Conservation (phyloP, 805 yeast species). For the Jamesozyma spencerorum region DNA sequence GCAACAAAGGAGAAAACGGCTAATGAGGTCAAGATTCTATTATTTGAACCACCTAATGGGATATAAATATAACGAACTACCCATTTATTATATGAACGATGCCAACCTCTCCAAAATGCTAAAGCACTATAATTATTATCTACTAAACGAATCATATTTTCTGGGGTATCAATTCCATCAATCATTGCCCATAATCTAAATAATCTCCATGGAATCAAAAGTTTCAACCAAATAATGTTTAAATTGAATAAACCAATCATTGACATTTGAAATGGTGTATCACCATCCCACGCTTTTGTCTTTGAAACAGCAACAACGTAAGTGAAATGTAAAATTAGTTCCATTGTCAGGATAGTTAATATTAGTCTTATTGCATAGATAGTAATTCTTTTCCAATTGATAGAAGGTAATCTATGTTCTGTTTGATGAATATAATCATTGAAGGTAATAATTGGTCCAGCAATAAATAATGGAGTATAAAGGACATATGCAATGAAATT, state of each 20-base stretch:
- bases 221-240: constrained; percentile 85
- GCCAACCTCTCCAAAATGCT: constrained; percentile 99
- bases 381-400: constrained; percentile 41
- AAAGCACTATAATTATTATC: constrained; percentile 86
- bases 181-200: constrained; percentile 86
- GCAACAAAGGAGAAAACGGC: constrained; percentile 94
- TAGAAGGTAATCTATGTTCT: constrained; percentile 48
- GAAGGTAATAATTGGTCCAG: constrained; percentile 90
- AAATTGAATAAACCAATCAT: constrained; percentile 90
- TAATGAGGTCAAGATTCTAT: constrained; percentile 65
- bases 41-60: constrained; percentile 78
- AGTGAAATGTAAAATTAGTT: constrained; percentile 72
- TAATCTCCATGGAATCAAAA: constrained; percentile 91
- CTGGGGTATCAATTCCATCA: constrained; percentile 96
- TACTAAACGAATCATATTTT: constrained; percentile 94
- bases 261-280: constrained; percentile 84
- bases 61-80: constrained; percentile 78
- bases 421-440: constrained; percentile 83
- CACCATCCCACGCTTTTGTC: constrained; percentile 80
- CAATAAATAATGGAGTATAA: constrained; percentile 85
- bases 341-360: constrained; percentile 80
- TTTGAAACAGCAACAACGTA: constrained; percentile 92
- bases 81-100: constrained; percentile 87
- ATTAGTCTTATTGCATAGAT: constrained; percentile 60
- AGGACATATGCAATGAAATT: constrained; percentile 70